Base-by-base conservation (phyloP, 2,329 filamentous ascomycete genomes). In the Daldinia eschscholtzii region DNA sequence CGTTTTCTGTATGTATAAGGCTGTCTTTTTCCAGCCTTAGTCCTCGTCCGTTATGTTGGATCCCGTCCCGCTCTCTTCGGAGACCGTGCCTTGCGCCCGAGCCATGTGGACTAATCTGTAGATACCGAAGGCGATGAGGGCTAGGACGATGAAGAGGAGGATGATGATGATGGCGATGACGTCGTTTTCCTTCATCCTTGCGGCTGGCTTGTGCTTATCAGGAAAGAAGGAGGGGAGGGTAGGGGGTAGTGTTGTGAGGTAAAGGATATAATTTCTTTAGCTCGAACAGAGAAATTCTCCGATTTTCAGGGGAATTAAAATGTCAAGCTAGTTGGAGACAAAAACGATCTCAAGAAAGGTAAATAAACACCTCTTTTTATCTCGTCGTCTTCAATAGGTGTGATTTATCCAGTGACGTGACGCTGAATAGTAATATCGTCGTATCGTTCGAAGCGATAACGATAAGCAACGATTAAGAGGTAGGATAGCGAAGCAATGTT, bases 121-220 rank as follows among this genome's bases (percentile, higher is more conserved):
- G 79, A 91, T 91, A 68, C 87, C 89, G 74, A 90, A 90, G 6
- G 86, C 85, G 62, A 91, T 87, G 66, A 82, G 80, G 61, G 87
- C 87, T 55, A 91, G 84, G 56, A 91, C 80, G 76, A 88, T 78
- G 81, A 91, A 91, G 73, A 91, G 84, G 63, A 91, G 79, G 79
- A 91, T 90, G 80, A 91, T 86, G 77, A 91, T 91, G 79, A 91
- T 83, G 74, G 89, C 89, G 79, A 91, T 91, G 75, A 87, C 86
- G 80, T 91, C 85, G 85, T 91, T 91, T 81, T 86, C 81, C 79
- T 91, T 87, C 74, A 85, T 82, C 85, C 87, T 89, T 73, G 72
- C 82, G 77, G 79, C 77, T 42, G 33, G 33, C 7, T 18, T 6
- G 3, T 76, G 78, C 71, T 66, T 64, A 28, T 63, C 50, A 44